Evolutionary conservation across 805 yeast genomes (phyloP).

Genomic region (Wickerhamomyces strasburgensis): DNA sequence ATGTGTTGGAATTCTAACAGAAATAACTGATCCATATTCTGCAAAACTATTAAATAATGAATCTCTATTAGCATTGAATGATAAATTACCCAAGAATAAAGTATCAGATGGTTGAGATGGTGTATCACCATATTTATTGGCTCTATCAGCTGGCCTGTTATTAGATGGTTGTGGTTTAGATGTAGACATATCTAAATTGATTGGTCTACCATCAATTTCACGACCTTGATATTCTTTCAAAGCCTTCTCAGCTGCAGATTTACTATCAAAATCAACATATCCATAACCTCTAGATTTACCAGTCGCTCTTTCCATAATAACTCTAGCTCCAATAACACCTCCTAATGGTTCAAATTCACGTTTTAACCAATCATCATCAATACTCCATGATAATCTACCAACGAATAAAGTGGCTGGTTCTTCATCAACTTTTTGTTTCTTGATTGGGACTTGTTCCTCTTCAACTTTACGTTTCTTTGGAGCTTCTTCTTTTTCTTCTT

Average conservation of each 20-base stretch:
- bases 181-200: conserved; percentile 88
- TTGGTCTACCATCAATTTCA: conserved; percentile 96
- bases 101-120: conserved; percentile 94
- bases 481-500: conserved; percentile 17
- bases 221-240: conserved; percentile 79
- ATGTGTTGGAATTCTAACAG: conserved; percentile 95
- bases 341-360: conserved; percentile 79
- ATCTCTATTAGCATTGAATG: conserved; percentile 86
- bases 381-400: conserved; percentile 95
- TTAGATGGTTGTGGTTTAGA: conserved; percentile 63
- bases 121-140: conserved; percentile 84
- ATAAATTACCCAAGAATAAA: conserved; percentile 90
- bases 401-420: conserved; percentile 91
- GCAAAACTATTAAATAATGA: conserved; percentile 66
- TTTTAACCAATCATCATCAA: conserved; percentile 92
- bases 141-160: conserved; percentile 66
- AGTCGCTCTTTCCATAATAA: conserved; percentile 86
- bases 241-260: conserved; percentile 81
- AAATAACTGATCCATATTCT: conserved; percentile 74
- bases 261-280: conserved; percentile 87
- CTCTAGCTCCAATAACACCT: conserved; percentile 86
- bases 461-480: conserved; percentile 33
- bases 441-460: conserved; percentile 30
- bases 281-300: conserved; percentile 97
- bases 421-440: conserved; percentile 34